Evolutionary conservation across 2,329 filamentous ascomycete genomes (phyloP).

Genomic region (Diaporthe ampelina): DNA sequence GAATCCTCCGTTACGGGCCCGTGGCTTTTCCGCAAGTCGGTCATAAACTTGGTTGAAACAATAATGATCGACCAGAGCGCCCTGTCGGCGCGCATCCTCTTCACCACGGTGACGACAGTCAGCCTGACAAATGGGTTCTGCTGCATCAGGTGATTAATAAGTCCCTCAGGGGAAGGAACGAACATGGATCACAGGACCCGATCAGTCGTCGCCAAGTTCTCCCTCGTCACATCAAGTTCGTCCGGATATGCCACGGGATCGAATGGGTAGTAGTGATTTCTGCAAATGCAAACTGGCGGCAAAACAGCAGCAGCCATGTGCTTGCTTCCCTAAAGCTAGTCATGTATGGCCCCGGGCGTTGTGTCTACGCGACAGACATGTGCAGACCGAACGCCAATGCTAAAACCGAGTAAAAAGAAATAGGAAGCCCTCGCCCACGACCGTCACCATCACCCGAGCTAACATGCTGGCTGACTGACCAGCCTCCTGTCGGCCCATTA

Average conservation of each 20-base stretch:
- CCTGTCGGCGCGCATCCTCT: constrained; percentile 2
- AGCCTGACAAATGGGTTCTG: not conserved
- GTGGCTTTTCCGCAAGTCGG: not conserved
- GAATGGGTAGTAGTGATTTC: constrained; percentile 19
- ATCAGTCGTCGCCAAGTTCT: not conserved
- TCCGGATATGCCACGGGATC: not conserved
- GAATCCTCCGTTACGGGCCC: not conserved
- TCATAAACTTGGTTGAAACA: constrained; percentile 25
- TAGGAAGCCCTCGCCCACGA: not conserved
- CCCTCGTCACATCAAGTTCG: not conserved
- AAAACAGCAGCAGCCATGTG: not conserved
- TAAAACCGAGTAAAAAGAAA: constrained; percentile 7
- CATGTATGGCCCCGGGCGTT: constrained; percentile 27
- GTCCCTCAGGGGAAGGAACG: not conserved
- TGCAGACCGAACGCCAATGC: constrained; percentile 39
- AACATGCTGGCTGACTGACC: not conserved
- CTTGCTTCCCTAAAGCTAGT: constrained; percentile 20
- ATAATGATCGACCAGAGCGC: constrained; percentile 2
- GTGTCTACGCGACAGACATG: constrained; percentile 22
- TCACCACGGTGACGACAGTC: not conserved
- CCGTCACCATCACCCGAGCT: not conserved
- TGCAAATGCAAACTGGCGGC: not conserved
- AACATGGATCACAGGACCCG: not conserved
- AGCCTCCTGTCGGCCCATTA: not conserved
- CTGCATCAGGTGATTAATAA: not conserved